Conservation (phyloP, 2,329 filamentous ascomycete species). For the Botrytis byssoidea region DNA sequence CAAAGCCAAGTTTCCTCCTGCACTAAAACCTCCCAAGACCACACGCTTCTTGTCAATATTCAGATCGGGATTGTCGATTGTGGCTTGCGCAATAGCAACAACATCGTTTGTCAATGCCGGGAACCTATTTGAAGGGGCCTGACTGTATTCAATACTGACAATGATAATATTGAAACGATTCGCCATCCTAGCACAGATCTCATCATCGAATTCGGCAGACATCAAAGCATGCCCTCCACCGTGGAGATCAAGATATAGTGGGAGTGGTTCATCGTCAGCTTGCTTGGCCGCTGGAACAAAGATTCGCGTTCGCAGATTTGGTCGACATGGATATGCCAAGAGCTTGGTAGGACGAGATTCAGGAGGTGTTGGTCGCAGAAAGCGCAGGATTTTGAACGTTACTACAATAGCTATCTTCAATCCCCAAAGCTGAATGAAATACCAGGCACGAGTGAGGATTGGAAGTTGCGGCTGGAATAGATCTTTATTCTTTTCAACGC, state of each 20-base stretch:
- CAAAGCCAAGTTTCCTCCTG: constrained; percentile 51
- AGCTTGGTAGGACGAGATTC: constrained; percentile 18
- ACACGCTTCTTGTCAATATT: constrained; percentile 47
- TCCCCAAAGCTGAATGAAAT: constrained; percentile 25
- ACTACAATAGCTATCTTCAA: constrained; percentile 17
- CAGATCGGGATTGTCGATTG: constrained; percentile 46
- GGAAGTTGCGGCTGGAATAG: constrained; percentile 18
- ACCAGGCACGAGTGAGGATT: constrained; percentile 20
- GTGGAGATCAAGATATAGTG: constrained; percentile 51
- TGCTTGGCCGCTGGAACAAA: constrained; percentile 45
- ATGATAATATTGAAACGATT: constrained; percentile 45
- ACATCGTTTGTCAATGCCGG: constrained; percentile 48
- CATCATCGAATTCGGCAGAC: constrained; percentile 46
- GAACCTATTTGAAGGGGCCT: constrained; percentile 47
- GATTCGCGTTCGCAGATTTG: constrained; percentile 37
- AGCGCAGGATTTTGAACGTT: constrained; percentile 18
- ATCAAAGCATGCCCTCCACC: constrained; percentile 51
- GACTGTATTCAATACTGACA: constrained; percentile 50
- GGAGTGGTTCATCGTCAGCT: constrained; percentile 38
- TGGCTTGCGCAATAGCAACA: constrained; percentile 44
- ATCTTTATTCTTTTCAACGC: background rate
- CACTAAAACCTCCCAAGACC: constrained; percentile 50
- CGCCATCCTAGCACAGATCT: constrained; percentile 48
- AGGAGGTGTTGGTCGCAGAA: constrained; percentile 16
- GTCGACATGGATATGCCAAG: constrained; percentile 34